A percentile compares a stretch with the other conserved stretches of the same genome.
Evolutionary conservation across 2,329 filamentous ascomycete species (phyloP).

Genomic region (Dactylellina leptospora): DNA sequence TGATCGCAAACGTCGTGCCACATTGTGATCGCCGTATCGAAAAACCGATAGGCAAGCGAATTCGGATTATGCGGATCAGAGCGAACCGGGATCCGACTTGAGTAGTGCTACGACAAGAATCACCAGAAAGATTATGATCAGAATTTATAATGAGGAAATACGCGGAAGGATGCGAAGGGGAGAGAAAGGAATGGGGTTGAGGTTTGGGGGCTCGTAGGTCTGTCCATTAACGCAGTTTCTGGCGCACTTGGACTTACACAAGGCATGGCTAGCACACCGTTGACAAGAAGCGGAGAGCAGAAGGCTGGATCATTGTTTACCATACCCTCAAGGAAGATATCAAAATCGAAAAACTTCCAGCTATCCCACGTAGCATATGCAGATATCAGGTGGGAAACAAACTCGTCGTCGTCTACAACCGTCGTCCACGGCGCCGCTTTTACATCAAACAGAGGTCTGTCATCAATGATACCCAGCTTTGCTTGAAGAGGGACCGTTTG

Average conservation of each 20-base stretch:
- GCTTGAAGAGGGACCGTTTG: neutral
- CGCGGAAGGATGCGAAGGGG: too few relatives aligned
- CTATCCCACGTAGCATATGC: slow-evolving; percentile 4
- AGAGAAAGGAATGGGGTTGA: too few relatives aligned
- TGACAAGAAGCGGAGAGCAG: neutral
- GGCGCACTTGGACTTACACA: neutral
- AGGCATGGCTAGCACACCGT: neutral
- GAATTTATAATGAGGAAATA: too few relatives aligned
- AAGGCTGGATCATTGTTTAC: neutral
- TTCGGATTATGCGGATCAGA: neutral
- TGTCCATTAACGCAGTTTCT: too few relatives aligned
- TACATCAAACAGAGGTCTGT: neutral
- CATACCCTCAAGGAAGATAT: slow-evolving; percentile 7
- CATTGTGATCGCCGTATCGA: neutral
- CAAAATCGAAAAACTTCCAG: neutral
- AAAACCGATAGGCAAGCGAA: neutral
- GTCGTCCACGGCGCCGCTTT: slow-evolving; percentile 12
- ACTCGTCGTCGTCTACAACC: neutral
- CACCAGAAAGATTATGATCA: too few relatives aligned
- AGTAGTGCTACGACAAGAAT: slow-evolving; percentile 20
- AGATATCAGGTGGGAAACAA: slow-evolving; percentile 9
- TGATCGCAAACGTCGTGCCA: slow-evolving; percentile 1
- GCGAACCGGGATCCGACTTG: neutral
- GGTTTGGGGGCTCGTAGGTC: too few relatives aligned
- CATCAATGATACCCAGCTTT: neutral